phyloP scores from a whole-genome alignment of 805 yeast genomes.

The Nakazawaea ambrosiae region DNA sequence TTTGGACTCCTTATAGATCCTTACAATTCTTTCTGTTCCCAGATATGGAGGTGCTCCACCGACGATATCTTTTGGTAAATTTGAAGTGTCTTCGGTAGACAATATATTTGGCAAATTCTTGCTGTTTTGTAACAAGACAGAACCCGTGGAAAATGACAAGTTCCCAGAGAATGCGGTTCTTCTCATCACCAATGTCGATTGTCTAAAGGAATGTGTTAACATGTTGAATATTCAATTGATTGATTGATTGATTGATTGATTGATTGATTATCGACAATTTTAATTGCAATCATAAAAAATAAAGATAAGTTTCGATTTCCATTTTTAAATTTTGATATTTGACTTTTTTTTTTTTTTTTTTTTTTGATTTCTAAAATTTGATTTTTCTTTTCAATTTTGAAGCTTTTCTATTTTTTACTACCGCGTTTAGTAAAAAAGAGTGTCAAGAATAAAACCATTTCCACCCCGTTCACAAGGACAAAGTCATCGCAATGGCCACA shows the following conservation, averaged over 20 bases:
- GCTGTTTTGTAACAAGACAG: background rate
- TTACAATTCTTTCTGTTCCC: constrained; percentile 54
- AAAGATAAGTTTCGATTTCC: background rate
- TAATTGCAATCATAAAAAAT: background rate
- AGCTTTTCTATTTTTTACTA: too few species aligned
- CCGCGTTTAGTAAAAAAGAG: too few species aligned
- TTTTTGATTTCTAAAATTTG: background rate
- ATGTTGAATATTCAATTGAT: background rate
- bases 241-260: constrained; percentile 1
- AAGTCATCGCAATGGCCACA: constrained; percentile 25
- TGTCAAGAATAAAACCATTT: too few species aligned
- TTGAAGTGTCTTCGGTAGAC: constrained; percentile 18
- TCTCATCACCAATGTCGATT: background rate
- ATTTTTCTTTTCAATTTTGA: too few species aligned
- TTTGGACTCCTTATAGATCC: constrained; percentile 72
- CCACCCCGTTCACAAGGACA: too few species aligned
- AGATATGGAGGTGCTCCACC: constrained; percentile 76
- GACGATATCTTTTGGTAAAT: constrained; percentile 46
- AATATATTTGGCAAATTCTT: constrained; percentile 9
- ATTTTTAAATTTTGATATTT: background rate
- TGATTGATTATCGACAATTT: background rate
- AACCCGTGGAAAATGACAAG: background rate
- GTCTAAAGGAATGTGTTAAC: background rate
- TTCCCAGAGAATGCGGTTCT: background rate
- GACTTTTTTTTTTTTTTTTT: background rate